Base-by-base conservation (phyloP, 371 early-diverging fungal species). In the Mucor racemosus region DNA sequence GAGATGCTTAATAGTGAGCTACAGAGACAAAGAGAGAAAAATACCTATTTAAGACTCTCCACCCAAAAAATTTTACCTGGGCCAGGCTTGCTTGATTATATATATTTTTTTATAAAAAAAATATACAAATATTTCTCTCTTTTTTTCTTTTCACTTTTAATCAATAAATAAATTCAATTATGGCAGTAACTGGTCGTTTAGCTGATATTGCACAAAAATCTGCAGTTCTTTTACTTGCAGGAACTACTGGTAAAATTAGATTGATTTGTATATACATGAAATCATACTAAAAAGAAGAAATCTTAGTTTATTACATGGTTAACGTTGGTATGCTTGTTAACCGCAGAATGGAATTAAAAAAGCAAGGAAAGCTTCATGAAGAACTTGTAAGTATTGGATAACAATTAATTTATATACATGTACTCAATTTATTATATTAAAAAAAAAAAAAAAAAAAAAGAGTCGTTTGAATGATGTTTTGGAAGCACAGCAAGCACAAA, bases 271-370 rank as follows among this genome's bases (percentile, higher is more conserved):
- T 14, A 19, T 26, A 8, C 26, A 62, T 14, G 35, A 56, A 53
- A 31, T 31, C 10, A 17, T 38, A 62, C 14, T 26, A 42, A 64
- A 11, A 41, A 8, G 15, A 38, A 13, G 19, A 21, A 48, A 31
- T 1, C 36, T 54, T 26, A 84, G 92, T 92, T 5, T 95, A 94
- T 76, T 90, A 92, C 69, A 81, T 95, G 64, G 95, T 93, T 58
- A 91, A 91, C 69, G 76, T 93, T 44, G 91, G 91, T 50, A 84
- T 89, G 33, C 79, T 90, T 60, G 89, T 96, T 48, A 81, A 80
- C 60, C 74, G 74, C 34, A 70, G 84, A 38, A 77, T 81, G 74
- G 78, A 79, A 41, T 63, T 80, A 35, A 84, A 80, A 64, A 80
- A 80, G 46, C 71, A 84, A 72, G 79, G 81, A 55, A 74, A 73